Conservation (phyloP, 345 rosid species). For the Hypericum perforatum region DNA sequence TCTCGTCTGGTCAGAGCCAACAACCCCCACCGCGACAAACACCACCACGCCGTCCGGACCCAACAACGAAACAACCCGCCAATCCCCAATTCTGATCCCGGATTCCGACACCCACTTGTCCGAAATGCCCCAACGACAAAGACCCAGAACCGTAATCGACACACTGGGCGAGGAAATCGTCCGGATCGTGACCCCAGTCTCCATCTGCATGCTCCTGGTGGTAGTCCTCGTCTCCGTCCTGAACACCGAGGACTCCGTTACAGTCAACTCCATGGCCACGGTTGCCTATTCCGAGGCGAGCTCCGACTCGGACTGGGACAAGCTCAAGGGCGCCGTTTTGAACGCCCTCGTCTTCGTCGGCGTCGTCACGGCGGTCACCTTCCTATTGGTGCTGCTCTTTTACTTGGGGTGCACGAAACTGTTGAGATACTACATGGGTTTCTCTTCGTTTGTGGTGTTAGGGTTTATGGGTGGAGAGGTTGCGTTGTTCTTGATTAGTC, state of each 20-base stretch:
- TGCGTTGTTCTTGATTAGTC: conserved; percentile 37
- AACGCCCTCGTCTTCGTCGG: conserved; percentile 75
- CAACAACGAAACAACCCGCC: conserved; percentile 4
- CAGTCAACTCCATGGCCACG: conserved; percentile 52
- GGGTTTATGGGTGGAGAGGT: conserved; percentile 76
- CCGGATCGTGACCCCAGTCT: conserved; percentile 73
- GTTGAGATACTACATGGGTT: conserved; percentile 69
- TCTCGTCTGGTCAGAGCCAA: too few species aligned
- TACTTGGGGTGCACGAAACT: conserved; percentile 70
- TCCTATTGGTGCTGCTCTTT: conserved; percentile 73
- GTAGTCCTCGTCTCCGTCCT: conserved; percentile 67
- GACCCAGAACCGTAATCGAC: conserved; percentile 45
- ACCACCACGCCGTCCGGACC: too few species aligned
- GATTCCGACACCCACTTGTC: conserved; percentile 38
- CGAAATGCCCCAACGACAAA: conserved; percentile 31
- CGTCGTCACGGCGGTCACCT: conserved; percentile 62
- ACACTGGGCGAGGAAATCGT: conserved; percentile 76
- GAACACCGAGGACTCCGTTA: conserved; percentile 36
- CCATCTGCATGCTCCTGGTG: conserved; percentile 79
- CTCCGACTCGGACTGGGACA: conserved; percentile 81
- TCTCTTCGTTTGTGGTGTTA: conserved; percentile 75
- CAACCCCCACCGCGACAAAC: too few species aligned
- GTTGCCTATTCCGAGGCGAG: conserved; percentile 63
- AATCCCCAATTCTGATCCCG: conserved; percentile 16
- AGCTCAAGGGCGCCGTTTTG: conserved; percentile 64